phyloP scores from a whole-genome alignment of 176 grass and related monocot genomes.

The Oryza glaberrima region DNA sequence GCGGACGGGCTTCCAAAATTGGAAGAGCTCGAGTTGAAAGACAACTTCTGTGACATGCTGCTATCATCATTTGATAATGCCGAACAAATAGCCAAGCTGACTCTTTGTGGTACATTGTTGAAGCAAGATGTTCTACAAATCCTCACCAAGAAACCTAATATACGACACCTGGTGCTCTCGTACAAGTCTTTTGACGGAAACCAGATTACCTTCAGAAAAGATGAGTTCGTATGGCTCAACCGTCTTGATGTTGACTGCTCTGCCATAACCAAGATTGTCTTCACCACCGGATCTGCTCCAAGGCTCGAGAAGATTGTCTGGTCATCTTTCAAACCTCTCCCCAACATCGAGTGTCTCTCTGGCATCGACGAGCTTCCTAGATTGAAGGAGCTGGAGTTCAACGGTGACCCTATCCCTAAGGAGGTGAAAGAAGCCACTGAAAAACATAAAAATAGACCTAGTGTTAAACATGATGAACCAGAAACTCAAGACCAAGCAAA shows the following conservation, averaged over 20 bases:
- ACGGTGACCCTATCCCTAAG: neutral
- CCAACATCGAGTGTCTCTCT: neutral
- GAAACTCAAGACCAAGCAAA: neutral
- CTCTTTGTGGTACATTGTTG: neutral
- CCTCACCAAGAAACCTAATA: neutral
- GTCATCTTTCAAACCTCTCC: neutral
- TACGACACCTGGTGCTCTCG: neutral
- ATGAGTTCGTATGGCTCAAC: neutral
- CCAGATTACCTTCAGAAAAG: neutral
- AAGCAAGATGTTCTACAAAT: neutral
- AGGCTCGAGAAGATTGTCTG: neutral
- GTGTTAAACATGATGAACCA: neutral
- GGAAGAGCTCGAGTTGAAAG: too few species aligned
- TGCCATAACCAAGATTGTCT: neutral
- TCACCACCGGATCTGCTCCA: neutral
- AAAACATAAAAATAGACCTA: neutral
- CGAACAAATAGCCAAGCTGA: neutral
- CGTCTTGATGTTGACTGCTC: neutral
- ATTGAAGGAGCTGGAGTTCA: neutral
- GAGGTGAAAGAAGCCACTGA: neutral
- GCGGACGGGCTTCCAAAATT: too few species aligned
- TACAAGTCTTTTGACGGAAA: too few species aligned
- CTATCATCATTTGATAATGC: too few species aligned
- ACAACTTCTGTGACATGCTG: too few species aligned
- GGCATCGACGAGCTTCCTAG: neutral